A percentile compares a stretch with the other conserved stretches of the same genome.
phyloP scores from a whole-genome alignment of 1,284 basidiomycete species.

The Leccinum subrobustum region DNA sequence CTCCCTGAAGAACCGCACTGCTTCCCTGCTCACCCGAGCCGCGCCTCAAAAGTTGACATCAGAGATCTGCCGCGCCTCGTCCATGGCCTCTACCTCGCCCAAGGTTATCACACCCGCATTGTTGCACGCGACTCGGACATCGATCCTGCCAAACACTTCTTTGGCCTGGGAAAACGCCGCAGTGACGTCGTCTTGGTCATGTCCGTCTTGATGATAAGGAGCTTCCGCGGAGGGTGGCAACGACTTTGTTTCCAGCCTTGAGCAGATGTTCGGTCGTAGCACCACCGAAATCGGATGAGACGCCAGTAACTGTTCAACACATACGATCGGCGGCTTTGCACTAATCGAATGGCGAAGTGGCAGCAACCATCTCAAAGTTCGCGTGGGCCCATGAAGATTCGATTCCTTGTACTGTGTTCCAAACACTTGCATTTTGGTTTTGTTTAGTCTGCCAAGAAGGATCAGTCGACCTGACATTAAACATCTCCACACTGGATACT shows the following conservation, averaged over 20 bases:
- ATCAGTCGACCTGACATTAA: not conserved
- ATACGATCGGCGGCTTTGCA: not conserved
- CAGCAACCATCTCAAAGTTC: not conserved
- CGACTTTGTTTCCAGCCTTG: slow-evolving; percentile 33
- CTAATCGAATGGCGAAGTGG: no score
- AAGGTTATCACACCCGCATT: slow-evolving; percentile 17
- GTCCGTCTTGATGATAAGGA: slow-evolving; percentile 41
- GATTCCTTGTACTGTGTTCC: not conserved
- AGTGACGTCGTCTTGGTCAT: slow-evolving; percentile 34
- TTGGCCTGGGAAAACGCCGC: slow-evolving; percentile 35
- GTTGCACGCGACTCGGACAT: slow-evolving; percentile 40
- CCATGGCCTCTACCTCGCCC: slow-evolving; percentile 23
- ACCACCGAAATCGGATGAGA: slow-evolving; percentile 28
- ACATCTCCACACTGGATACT: not conserved
- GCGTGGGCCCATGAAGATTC: not conserved
- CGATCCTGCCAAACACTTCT: slow-evolving; percentile 38
- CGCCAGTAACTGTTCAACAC: slow-evolving; percentile 23
- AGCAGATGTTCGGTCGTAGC: slow-evolving; percentile 24
- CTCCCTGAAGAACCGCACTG: slow-evolving; percentile 34
- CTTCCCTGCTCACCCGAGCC: slow-evolving; percentile 26
- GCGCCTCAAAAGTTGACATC: slow-evolving; percentile 37
- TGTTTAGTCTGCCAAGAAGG: not conserved
- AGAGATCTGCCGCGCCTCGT: slow-evolving; percentile 30
- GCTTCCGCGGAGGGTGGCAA: slow-evolving; percentile 36
- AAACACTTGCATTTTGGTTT: not conserved